Base-by-base conservation (phyloP, 768 basidiomycete species). In the Hygrocybe coccinea region DNA sequence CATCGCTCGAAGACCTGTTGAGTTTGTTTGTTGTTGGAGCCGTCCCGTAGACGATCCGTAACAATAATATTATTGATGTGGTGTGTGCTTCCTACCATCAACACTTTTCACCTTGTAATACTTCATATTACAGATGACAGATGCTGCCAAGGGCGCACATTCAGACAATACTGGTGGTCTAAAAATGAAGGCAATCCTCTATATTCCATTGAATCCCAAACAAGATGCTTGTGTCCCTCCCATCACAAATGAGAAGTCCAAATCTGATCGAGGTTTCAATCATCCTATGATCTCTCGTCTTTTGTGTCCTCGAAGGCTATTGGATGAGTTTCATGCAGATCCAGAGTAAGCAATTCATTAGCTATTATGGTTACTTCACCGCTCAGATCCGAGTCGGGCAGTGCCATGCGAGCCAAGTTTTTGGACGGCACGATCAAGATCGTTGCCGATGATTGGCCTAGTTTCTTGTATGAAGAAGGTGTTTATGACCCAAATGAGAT, bases 281-380 rank as follows among this genome's bases (percentile, higher is more conserved):
- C 64, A 72, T 53, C 65, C 68, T 19, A 35, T 64, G 0, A 69
- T 66, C 2, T 68, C 70, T 0, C 41, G 52, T 1, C 60, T 70
- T 5, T 59, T 74, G 2, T 70, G 67, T 37, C 68, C 68, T 21
- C 12, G 22, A 29, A 17, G 44, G 21, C 21, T n/a, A 10, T 39
- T 44, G 65, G 64, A 45, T 21, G 60, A 55, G 21, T 47, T 33
- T 48, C 45, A 35, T 19, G 37, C n/a, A 12, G 34, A 56, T 29
- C 55, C 55, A 15, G 36, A 19, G 34, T 38, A 50, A 35, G 25
- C 15, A 11, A 35, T 39, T 38, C 29, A n/a, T 15, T 36, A 12
- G 25, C 45, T 9, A 9, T 25, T 12, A 3, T 35, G 33, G 1
- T 11, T 49, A 17, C 29, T 38, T 2, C 15, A 14, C 5, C 39